These are phyloP conservation scores for Dioscorea cayenensis DNA, from an alignment of 116 monocot species.

Conservation along the genomic window DNA sequence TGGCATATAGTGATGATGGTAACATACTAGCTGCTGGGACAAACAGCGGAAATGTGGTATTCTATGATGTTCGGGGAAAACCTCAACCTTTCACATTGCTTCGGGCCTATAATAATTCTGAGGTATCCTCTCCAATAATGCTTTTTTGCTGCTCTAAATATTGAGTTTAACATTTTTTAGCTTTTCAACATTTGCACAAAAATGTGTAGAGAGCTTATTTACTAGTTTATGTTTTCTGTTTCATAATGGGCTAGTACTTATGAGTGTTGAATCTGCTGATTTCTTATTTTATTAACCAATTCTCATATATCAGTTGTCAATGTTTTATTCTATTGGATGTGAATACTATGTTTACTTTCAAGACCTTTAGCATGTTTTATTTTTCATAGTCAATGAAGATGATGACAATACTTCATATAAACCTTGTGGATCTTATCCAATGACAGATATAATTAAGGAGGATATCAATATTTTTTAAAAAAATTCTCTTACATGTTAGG, in stretches of 20 bases:
- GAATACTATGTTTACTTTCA: no score
- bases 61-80: constrained; percentile 89
- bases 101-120: constrained; percentile 76
- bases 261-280: no score
- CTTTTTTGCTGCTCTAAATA: neutral
- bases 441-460: neutral
- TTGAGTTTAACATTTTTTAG: no score
- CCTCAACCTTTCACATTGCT: constrained; percentile 82
- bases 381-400: no score
- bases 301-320: no score
- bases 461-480: neutral
- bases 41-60: constrained; percentile 79
- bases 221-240: no score
- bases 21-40: constrained; percentile 84
- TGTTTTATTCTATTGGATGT: no score
- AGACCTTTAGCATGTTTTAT: no score
- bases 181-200: no score
- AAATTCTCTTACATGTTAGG: neutral
- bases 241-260: no score
- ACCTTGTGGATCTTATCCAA: neutral
- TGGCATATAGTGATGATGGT: constrained; percentile 83
- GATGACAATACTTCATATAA: neutral
- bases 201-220: no score
- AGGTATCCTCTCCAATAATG: constrained; percentile 36
- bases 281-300: no score